Evolutionary conservation across 2,329 filamentous ascomycete species (phyloP), one percentile per base, ranked within the genome.

Genomic region (Fusarium nygamai): DNA sequence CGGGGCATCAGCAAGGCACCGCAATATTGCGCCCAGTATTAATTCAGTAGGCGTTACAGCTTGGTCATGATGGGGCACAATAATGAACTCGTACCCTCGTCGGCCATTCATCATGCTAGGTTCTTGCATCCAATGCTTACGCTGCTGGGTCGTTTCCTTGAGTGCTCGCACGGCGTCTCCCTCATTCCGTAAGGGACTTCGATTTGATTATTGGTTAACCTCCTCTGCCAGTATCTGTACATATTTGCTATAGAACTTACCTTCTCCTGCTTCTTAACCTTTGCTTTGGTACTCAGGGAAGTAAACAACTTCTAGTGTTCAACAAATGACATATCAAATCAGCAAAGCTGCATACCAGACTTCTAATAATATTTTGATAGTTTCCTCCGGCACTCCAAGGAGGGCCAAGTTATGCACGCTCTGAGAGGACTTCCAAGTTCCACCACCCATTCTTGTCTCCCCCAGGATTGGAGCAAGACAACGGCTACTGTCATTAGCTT

Each of bases 1-100:
- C 57, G 66, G 69, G 69, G 69, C 65, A 51, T 43, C 31, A 56
- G 61, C 46, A 58, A 69, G 61, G 57, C 71, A 77, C 76, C 74
- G 65, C 67, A 77, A 69, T 65, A 50, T 66, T 71, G 64, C 61
- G 72, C 67, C 66, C 66, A 61, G 66, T 64, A 59, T 58, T n/a
- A 61, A 34, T 31, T 61, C 59, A 34, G 39, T 48, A 71, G 46
- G 33, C 39, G 62, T 71, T 74, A 64, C 66, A 73, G 47, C 59
- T 47, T 65, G 41, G 41, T 44, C 20, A 43, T 65, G 65, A 73
- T 63, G 70, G 59, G 63, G 58, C 62, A 61, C 22, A 27, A 33
- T 46, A 24, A 66, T 57, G 29, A 61, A 59, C 54, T 58, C 41
- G 64, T 61, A 65, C 61, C 66, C 61, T 66, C 61, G 61, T 73